Conservation (phyloP, 2,329 filamentous ascomycete genomes). For the Alternaria dauci region DNA sequence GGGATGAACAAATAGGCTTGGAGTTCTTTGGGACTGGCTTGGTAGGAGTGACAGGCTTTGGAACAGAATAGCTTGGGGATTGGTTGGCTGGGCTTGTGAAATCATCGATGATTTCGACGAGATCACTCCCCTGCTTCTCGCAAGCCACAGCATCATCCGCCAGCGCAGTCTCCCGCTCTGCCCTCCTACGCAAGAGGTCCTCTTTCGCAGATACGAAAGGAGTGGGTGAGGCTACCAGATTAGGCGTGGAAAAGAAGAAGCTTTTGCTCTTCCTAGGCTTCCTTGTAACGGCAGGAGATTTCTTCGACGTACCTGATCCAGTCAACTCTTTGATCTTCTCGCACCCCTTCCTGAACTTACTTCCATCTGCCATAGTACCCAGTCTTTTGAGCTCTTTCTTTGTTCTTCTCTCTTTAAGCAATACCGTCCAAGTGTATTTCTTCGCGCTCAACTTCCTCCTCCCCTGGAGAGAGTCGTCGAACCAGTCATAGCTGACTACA, state of each 20-base stretch:
- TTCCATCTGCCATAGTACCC: conserved; percentile 39
- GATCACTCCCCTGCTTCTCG: not conserved
- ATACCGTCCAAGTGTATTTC: conserved; percentile 45
- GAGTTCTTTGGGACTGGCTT: not conserved
- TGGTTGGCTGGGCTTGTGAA: not conserved
- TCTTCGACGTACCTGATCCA: conserved; percentile 50
- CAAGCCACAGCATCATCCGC: conserved; percentile 9
- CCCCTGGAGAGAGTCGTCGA: conserved; percentile 58
- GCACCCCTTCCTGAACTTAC: conserved; percentile 44
- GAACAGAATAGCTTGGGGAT: not conserved
- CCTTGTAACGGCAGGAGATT: conserved; percentile 14
- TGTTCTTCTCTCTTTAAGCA: conserved; percentile 43
- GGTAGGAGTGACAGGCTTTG: not conserved
- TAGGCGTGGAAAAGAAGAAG: conserved; percentile 33
- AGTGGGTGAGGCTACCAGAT: not conserved
- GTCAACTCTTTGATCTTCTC: conserved; percentile 41
- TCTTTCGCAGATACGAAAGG: conserved; percentile 31
- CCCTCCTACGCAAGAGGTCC: conserved; percentile 32
- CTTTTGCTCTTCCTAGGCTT: conserved; percentile 27
- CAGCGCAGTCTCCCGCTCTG: conserved; percentile 27
- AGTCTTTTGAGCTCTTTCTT: conserved; percentile 39
- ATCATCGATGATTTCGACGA: conserved; percentile 4
- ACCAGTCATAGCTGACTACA: conserved; percentile 56
- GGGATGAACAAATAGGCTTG: not conserved
- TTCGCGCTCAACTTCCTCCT: conserved; percentile 43